Conservation (phyloP, 2,329 filamentous ascomycete genomes). For the Pseudopithomyces maydicus region DNA sequence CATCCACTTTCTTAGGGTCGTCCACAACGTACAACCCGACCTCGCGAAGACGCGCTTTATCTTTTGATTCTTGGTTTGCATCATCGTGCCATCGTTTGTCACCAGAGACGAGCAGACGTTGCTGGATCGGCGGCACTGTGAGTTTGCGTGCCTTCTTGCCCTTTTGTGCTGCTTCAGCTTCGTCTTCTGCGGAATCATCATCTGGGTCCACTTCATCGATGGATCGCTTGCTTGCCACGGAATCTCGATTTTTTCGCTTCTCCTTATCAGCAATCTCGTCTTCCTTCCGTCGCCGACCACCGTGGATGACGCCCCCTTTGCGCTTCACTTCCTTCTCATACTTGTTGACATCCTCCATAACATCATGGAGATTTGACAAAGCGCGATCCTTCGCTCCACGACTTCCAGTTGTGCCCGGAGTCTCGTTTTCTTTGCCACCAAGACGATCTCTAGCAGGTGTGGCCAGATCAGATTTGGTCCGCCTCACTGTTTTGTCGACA, state of each 20-base stretch:
- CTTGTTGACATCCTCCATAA: slow-evolving; percentile 82
- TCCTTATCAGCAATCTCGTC: slow-evolving; percentile 45
- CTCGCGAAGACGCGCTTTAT: slow-evolving; percentile 80
- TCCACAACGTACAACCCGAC: slow-evolving; percentile 81
- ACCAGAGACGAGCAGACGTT: slow-evolving; percentile 81
- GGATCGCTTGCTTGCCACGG: slow-evolving; percentile 50
- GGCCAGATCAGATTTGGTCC: slow-evolving; percentile 42
- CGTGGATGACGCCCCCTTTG: slow-evolving; percentile 67
- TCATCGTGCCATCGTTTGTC: slow-evolving; percentile 82
- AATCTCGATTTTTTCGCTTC: slow-evolving; percentile 41
- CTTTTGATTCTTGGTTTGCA: slow-evolving; percentile 73
- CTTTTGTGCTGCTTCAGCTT: slow-evolving; percentile 64
- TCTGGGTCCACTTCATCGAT: slow-evolving; percentile 51
- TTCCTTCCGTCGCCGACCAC: slow-evolving; percentile 47
- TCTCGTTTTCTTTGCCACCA: slow-evolving; percentile 79
- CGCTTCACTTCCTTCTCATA: slow-evolving; percentile 96
- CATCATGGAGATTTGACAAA: slow-evolving; percentile 72
- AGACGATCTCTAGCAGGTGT: slow-evolving; percentile 57
- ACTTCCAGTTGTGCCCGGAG: slow-evolving; percentile 75
- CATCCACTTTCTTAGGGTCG: slow-evolving; percentile 77
- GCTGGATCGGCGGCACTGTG: slow-evolving; percentile 65
- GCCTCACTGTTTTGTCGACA: slow-evolving; percentile 28
- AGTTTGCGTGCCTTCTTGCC: slow-evolving; percentile 60
- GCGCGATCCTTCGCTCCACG: slow-evolving; percentile 90
- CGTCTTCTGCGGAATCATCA: slow-evolving; percentile 48